Conservation (phyloP, 2,329 filamentous ascomycete species). For the Aspergillus sp. region DNA sequence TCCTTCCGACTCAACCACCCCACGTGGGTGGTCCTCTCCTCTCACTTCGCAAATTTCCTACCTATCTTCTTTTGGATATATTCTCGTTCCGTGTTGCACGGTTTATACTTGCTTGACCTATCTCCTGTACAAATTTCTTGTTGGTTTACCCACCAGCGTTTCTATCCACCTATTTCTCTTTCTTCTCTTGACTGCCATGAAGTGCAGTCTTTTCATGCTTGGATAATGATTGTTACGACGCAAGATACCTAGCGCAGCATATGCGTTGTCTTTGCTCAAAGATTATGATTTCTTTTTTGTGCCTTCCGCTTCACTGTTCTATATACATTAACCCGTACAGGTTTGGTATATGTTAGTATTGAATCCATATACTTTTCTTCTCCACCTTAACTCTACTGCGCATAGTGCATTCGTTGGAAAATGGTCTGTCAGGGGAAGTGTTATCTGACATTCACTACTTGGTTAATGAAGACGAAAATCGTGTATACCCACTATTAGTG, state of each 20-base stretch:
- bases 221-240: slow-evolving; percentile 23
- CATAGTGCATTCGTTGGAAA: neutral
- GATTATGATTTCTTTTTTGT: slow-evolving; percentile 11
- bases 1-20: neutral
- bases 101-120: slow-evolving; percentile 16
- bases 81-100: slow-evolving; percentile 1
- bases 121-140: slow-evolving; percentile 15
- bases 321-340: slow-evolving; percentile 14
- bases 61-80: slow-evolving; percentile 13
- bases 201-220: slow-evolving; percentile 11
- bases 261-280: slow-evolving; percentile 8
- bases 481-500: neutral
- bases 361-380: neutral
- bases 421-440: neutral
- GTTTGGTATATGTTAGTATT: slow-evolving; percentile 1
- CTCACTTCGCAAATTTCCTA: slow-evolving; percentile 6
- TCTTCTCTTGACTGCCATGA: neutral
- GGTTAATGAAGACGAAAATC: neutral
- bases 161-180: neutral
- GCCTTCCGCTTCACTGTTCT: slow-evolving; percentile 6
- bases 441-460: neutral
- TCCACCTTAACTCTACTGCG: neutral
- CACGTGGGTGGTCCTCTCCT: neutral
- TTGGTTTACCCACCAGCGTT: slow-evolving; percentile 5
- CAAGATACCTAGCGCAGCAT: slow-evolving; percentile 13